Base-by-base conservation (phyloP, 1,139 yeast genomes). In the Protomyces arabidopsidicola region DNA sequence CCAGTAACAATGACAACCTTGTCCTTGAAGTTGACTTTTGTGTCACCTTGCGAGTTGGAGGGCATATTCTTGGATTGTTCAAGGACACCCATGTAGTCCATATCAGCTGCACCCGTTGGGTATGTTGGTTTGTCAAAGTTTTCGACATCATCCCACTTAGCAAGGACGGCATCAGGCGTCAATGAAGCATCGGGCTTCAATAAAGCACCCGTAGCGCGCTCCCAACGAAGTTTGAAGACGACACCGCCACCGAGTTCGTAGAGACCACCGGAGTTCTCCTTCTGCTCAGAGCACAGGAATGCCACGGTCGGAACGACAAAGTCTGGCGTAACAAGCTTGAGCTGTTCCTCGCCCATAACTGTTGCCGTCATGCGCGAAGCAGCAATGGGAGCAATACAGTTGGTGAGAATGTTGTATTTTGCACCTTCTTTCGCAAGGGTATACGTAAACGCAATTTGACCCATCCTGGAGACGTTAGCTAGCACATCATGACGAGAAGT, bases 191-290 rank as follows among this genome's bases (percentile, higher is more conserved):
- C 93, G 48, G 96, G 89, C 75, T 86, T 88, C 78, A 93, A 87
- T 68, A 86, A 79, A 65, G 83, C 88, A 70, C 98, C 98, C 39
- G 89, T 83, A 52, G 95, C 84, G 74, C 98, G 84, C 78, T 93
- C 95, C 97, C 98, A 93, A 73, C 97, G 84, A 68, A 91, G 85
- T 77, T 90, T 96, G 55, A 91, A 90, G 75, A 81, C 90, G 75
- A 87, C 88, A 1, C 98, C 98, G 59, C 97, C 98, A 53, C 97
- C 98, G 69, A 89, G 87, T 78, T 93, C 98, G 75, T 83, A 91
- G 64, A 87, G 85, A 65, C 90, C 85, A 70, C 95, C 91, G 58
- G 85, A 82, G 66, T 81, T 81, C 20, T 69, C 68, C 60, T 84
- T 81, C 60, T 79, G 75, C 63, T 87, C 90, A 72, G 88, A 93